Conservation (phyloP, 2,329 filamentous ascomycete species). For the Phaeosphaeria sp. region DNA sequence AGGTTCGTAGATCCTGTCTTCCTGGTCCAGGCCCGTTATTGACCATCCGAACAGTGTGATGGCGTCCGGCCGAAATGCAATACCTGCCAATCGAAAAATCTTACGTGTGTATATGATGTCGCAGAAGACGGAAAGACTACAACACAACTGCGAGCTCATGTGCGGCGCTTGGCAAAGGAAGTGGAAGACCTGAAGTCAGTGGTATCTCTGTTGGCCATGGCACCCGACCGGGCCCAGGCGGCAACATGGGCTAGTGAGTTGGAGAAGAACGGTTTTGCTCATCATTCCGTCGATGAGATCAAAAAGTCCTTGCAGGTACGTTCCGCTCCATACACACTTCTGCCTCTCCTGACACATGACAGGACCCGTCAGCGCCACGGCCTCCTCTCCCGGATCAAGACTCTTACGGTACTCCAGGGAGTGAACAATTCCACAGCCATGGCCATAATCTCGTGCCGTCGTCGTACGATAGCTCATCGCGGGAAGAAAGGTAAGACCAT, state of each 20-base stretch:
- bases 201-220: constrained; percentile 42
- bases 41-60: constrained; percentile 41
- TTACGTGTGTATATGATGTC: constrained; percentile 48
- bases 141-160: constrained; percentile 47
- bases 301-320: constrained; percentile 45
- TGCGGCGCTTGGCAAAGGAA: constrained; percentile 46
- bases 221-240: constrained; percentile 43
- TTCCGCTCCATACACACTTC: neutral
- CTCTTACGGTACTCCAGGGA: constrained; percentile 33
- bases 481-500: constrained; percentile 38
- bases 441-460: constrained; percentile 33
- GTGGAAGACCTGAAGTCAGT: constrained; percentile 50
- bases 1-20: constrained; percentile 26
- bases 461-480: constrained; percentile 44
- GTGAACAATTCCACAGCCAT: constrained; percentile 31
- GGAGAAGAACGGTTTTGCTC: constrained; percentile 47
- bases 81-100: constrained; percentile 48
- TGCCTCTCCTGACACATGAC: constrained; percentile 15
- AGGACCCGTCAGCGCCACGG: constrained; percentile 33
- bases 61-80: constrained; percentile 49
- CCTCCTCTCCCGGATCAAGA: constrained; percentile 32
- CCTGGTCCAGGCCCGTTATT: neutral
- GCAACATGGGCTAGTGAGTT: constrained; percentile 46
- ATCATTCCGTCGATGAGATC: constrained; percentile 47
- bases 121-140: constrained; percentile 49